Conservation (phyloP, 2,329 filamentous ascomycete genomes). For the Rutstroemia sp. region DNA sequence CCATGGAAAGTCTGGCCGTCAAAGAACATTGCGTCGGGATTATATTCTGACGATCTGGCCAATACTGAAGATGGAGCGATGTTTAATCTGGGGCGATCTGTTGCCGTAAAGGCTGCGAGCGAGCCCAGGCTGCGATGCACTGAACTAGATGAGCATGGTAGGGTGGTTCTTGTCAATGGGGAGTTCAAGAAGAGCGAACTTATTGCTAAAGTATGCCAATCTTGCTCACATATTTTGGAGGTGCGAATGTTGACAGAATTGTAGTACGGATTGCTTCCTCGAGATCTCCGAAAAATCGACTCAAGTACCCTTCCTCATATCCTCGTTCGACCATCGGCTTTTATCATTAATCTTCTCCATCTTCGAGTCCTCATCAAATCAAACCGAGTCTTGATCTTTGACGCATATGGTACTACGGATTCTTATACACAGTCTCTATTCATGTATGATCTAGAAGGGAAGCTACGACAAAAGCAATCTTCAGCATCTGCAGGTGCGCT, state of each 20-base stretch:
- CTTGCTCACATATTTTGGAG: slow-evolving; percentile 11
- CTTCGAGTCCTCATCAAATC: slow-evolving; percentile 92
- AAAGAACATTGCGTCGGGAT: slow-evolving; percentile 27
- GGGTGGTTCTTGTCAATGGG: slow-evolving; percentile 85
- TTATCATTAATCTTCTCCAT: slow-evolving; percentile 93
- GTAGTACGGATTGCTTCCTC: slow-evolving; percentile 84
- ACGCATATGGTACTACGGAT: slow-evolving; percentile 89
- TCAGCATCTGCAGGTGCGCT: slow-evolving; percentile 54
- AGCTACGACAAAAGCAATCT: slow-evolving; percentile 71
- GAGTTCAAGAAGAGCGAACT: slow-evolving; percentile 98
- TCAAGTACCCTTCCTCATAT: slow-evolving; percentile 94
- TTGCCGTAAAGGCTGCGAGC: slow-evolving; percentile 69
- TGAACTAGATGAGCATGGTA: slow-evolving; percentile 86
- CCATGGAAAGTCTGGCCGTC: slow-evolving; percentile 21
- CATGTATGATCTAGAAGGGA: slow-evolving; percentile 94
- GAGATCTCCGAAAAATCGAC: slow-evolving; percentile 95
- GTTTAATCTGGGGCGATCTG: slow-evolving; percentile 62
- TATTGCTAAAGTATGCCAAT: slow-evolving; percentile 68
- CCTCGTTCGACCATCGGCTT: slow-evolving; percentile 83
- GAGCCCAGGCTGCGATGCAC: slow-evolving; percentile 87
- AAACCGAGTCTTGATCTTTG: slow-evolving; percentile 89
- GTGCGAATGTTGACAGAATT: slow-evolving; percentile 17
- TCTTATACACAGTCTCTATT: slow-evolving; percentile 95
- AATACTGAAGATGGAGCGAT: slow-evolving; percentile 52
- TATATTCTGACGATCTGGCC: slow-evolving; percentile 53